These are phyloP conservation scores for Sordaria brevicollis DNA, from an alignment of 495 filamentous ascomycete genomes.

Conservation along the genomic window DNA sequence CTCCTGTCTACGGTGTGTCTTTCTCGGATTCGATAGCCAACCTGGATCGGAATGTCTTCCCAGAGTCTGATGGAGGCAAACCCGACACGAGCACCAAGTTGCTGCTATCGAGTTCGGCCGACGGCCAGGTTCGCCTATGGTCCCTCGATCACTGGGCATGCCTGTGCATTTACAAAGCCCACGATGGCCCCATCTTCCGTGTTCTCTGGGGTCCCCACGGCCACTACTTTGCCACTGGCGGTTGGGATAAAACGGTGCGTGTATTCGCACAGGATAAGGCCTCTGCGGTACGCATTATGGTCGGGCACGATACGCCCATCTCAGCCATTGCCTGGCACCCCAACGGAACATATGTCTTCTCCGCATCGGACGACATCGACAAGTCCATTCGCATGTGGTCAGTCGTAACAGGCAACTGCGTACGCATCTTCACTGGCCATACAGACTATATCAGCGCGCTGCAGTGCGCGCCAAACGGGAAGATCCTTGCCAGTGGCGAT, in stretches of 20 bases:
- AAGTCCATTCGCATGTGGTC: constrained; percentile 96
- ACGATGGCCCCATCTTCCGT: constrained; percentile 81
- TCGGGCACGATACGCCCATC: constrained; percentile 83
- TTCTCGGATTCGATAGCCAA: constrained; percentile 70
- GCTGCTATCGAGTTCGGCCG: constrained; percentile 78
- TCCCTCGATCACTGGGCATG: constrained; percentile 81
- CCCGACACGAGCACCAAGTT: constrained; percentile 57
- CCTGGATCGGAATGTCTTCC: constrained; percentile 31
- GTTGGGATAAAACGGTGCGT: constrained; percentile 79
- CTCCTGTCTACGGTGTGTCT: constrained; percentile 75
- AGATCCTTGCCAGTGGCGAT: constrained; percentile 79
- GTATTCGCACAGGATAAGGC: constrained; percentile 88
- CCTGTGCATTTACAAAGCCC: constrained; percentile 85
- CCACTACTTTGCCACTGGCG: constrained; percentile 85
- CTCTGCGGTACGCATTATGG: constrained; percentile 76
- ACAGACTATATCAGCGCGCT: constrained; percentile 72
- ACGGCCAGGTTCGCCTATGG: constrained; percentile 85
- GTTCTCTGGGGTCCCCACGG: constrained; percentile 87
- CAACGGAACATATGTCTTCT: constrained; percentile 86
- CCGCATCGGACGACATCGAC: constrained; percentile 66
- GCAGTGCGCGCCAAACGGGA: constrained; percentile 76
- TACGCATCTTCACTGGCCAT: constrained; percentile 88
- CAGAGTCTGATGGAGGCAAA: constrained; percentile 31
- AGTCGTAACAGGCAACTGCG: constrained; percentile 70
- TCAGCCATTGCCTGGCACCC: constrained; percentile 83